These are phyloP conservation scores for Phytopythium litorale DNA, from an alignment of 352 stramenopile genomes.

Conservation along the genomic window DNA sequence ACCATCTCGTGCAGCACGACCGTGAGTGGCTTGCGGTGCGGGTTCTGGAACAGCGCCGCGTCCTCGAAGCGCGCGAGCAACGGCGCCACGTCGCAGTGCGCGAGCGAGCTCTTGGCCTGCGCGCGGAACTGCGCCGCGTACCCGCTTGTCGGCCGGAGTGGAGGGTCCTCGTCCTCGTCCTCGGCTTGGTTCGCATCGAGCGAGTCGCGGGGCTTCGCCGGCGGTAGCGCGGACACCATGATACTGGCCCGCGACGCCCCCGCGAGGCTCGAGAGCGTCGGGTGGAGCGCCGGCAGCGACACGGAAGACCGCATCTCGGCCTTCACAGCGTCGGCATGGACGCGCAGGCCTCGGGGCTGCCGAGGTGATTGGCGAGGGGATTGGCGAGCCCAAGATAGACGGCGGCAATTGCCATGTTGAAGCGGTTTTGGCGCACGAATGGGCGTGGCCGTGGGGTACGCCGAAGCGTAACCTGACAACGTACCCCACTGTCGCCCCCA, in stretches of 20 bases:
- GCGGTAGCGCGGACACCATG: background rate
- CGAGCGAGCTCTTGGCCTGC: conserved; percentile 28
- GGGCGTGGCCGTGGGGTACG: background rate
- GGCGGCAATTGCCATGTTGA: background rate
- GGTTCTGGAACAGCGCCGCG: conserved; percentile 24
- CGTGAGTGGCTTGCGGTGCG: conserved; percentile 28
- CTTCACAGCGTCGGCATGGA: too few species aligned
- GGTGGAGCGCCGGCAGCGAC: background rate
- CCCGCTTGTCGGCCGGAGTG: background rate
- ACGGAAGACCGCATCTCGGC: background rate
- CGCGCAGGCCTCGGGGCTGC: too few species aligned
- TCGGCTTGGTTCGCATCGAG: background rate
- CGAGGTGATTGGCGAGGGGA: background rate
- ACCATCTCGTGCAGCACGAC: conserved; percentile 27
- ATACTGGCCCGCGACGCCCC: too few species aligned
- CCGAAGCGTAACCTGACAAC: background rate
- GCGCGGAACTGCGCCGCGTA: conserved; percentile 21
- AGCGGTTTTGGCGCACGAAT: conserved; percentile 1
- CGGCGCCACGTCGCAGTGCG: conserved; percentile 21
- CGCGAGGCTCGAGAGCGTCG: background rate
- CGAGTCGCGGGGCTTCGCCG: background rate
- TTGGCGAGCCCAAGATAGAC: background rate
- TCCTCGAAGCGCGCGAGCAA: conserved; percentile 34
- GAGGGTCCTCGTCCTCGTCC: background rate
- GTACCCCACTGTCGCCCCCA: background rate